Conservation (phyloP, 2,329 filamentous ascomycete genomes). For the Ceratocystis cubensis region DNA sequence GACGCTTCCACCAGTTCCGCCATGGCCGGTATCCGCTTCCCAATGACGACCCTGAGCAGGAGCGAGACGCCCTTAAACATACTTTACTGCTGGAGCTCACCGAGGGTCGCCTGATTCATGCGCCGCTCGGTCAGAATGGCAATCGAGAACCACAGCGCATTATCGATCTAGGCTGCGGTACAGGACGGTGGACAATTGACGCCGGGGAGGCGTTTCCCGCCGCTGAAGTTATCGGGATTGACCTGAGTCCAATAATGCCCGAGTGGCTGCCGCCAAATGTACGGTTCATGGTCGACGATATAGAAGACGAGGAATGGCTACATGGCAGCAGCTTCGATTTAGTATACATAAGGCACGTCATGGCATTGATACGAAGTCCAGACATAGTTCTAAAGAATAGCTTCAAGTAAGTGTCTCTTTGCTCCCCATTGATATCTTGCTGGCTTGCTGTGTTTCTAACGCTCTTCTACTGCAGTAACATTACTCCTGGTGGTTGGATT, state of each 20-base stretch:
- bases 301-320: constrained; percentile 44
- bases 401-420: constrained; percentile 26
- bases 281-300: constrained; percentile 51
- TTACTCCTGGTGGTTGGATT: constrained; percentile 37
- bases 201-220: constrained; percentile 34
- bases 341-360: constrained; percentile 41
- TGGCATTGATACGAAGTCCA: constrained; percentile 39
- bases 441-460: neutral
- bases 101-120: constrained; percentile 31
- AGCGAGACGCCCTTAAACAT: constrained; percentile 36
- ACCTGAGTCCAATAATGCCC: constrained; percentile 37
- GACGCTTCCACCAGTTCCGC: constrained; percentile 34
- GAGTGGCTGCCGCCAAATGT: constrained; percentile 45
- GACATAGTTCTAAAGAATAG: constrained; percentile 34
- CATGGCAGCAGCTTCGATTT: constrained; percentile 40
- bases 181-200: constrained; percentile 42
- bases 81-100: constrained; percentile 35
- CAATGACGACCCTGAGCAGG: constrained; percentile 36
- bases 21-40: constrained; percentile 36
- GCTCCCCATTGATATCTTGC: neutral
- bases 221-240: constrained; percentile 32
- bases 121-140: constrained; percentile 30
- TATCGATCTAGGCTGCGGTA: constrained; percentile 39
- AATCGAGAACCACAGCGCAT: constrained; percentile 30
- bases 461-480: constrained; percentile 20